These are phyloP conservation scores for Hericium rajendrae DNA, from an alignment of 768 basidiomycete genomes.

Conservation along the genomic window DNA sequence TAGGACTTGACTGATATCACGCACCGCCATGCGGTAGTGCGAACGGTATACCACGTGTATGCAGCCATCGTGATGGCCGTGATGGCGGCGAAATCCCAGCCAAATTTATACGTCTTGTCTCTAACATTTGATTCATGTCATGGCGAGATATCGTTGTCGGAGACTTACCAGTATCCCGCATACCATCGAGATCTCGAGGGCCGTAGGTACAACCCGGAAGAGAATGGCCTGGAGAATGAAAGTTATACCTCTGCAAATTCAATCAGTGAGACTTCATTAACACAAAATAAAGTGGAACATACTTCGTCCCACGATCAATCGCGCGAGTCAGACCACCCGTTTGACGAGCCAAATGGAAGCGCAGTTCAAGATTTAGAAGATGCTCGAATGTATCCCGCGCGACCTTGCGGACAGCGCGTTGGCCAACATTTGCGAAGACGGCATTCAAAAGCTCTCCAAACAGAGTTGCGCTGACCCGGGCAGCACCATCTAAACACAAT, in stretches of 20 bases:
- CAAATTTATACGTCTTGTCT: slow-evolving; percentile 87
- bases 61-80: slow-evolving; percentile 76
- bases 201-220: slow-evolving; percentile 93
- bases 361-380: slow-evolving; percentile 80
- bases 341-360: slow-evolving; percentile 87
- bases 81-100: slow-evolving; percentile 93
- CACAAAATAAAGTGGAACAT: no score
- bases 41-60: slow-evolving; percentile 96
- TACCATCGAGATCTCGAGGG: slow-evolving; percentile 91
- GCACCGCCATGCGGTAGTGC: slow-evolving; percentile 93
- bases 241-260: slow-evolving; percentile 57
- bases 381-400: slow-evolving; percentile 95
- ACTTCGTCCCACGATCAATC: slow-evolving; percentile 96
- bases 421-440: slow-evolving; percentile 92
- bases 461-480: slow-evolving; percentile 81
- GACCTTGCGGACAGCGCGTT: slow-evolving; percentile 88
- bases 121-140: neutral
- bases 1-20: slow-evolving; percentile 6
- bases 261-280: no score
- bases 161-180: slow-evolving; percentile 85
- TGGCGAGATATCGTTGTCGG: neutral
- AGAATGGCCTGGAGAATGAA: slow-evolving; percentile 90
- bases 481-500: slow-evolving; percentile 63
- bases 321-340: slow-evolving; percentile 94
- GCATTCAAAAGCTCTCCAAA: slow-evolving; percentile 92